A percentile compares a stretch with the other conserved stretches of the same genome.
phyloP scores from a whole-genome alignment of 1,139 yeast genomes.

The Suhomyces bribrorum region DNA sequence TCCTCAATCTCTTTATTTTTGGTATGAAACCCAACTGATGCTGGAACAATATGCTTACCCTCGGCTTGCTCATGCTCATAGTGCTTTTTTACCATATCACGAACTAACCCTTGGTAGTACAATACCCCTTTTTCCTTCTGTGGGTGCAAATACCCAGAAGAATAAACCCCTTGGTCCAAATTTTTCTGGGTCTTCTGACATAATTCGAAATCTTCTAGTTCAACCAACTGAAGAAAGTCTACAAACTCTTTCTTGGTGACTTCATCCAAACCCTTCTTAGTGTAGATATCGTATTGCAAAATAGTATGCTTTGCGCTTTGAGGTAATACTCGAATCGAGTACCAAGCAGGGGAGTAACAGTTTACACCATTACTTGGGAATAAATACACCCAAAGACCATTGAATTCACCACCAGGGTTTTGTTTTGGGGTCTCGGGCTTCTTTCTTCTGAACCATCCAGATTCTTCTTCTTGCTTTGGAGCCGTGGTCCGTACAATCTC shows the following conservation, averaged over 20 bases:
- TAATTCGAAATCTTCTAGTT: constrained; percentile 58
- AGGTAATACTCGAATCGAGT: constrained; percentile 61
- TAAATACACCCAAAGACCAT: constrained; percentile 62
- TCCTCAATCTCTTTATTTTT: constrained; percentile 47
- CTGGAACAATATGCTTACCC: constrained; percentile 54
- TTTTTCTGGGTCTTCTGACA: constrained; percentile 61
- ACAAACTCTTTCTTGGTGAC: constrained; percentile 58
- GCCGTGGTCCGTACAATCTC: constrained; percentile 79
- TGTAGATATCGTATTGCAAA: constrained; percentile 60
- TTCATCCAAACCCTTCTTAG: constrained; percentile 57
- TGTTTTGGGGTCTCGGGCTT: constrained; percentile 31
- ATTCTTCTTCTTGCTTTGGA: constrained; percentile 77
- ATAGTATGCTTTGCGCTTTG: constrained; percentile 53
- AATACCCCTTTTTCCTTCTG: constrained; percentile 59
- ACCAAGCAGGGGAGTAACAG: constrained; percentile 69
- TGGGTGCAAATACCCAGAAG: constrained; percentile 60
- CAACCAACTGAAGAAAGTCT: constrained; percentile 61
- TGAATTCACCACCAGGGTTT: constrained; percentile 60
- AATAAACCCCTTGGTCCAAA: constrained; percentile 58
- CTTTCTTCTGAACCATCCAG: constrained; percentile 56
- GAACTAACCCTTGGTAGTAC: constrained; percentile 56
- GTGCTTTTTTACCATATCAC: constrained; percentile 60
- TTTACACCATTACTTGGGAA: constrained; percentile 61
- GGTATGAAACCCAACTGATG: constrained; percentile 41
- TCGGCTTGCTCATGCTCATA: constrained; percentile 44